Evolutionary conservation across 2,329 filamentous ascomycete genomes (phyloP).

Genomic region (Cercospora sojina): DNA sequence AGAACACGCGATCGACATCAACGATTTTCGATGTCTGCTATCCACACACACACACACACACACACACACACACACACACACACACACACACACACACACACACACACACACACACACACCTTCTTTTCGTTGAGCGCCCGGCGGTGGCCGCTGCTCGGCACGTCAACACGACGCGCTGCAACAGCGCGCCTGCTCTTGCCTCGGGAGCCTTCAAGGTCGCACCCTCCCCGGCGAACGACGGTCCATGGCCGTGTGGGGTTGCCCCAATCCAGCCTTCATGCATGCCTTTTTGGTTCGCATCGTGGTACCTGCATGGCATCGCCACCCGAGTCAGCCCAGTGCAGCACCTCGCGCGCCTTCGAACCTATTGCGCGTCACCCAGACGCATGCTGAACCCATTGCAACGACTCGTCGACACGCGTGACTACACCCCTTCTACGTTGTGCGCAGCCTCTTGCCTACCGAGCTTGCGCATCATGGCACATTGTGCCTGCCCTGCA

Average conservation of each 20-base stretch:
- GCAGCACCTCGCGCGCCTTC: background rate
- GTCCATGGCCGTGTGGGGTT: background rate
- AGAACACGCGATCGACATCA: slow-evolving; percentile 1
- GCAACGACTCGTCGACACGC: background rate
- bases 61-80: no score
- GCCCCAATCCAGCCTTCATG: background rate
- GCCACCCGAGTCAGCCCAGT: background rate
- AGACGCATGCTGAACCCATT: background rate
- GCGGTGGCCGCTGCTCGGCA: background rate
- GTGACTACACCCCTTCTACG: background rate
- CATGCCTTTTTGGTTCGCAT: background rate
- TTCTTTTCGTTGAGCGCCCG: background rate
- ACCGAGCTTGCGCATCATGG: background rate
- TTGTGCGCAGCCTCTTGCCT: background rate
- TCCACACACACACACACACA: background rate
- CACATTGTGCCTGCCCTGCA: background rate
- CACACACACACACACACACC: no score
- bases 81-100: no score
- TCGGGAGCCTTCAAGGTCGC: background rate
- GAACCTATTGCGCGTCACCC: background rate
- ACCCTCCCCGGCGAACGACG: background rate
- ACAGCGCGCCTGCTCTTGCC: background rate
- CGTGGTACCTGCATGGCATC: slow-evolving; percentile 1
- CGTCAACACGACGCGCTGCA: background rate
- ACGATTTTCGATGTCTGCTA: background rate